Base-by-base conservation (phyloP, 179 eudicot species). In the Pouteria campechiana region DNA sequence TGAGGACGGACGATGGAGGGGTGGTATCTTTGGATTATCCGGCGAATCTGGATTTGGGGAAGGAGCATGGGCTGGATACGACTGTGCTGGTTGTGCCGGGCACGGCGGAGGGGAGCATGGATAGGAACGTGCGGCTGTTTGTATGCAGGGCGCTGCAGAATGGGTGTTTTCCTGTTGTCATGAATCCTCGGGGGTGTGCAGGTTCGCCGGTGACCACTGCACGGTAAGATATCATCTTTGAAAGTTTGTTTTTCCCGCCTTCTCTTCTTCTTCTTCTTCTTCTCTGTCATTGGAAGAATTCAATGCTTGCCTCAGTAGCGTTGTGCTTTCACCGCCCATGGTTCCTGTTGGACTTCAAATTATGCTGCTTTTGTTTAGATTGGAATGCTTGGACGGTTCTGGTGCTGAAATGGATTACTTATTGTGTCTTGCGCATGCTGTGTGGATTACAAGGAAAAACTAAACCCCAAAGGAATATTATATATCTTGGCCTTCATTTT, bases 121-220 rank as follows among this genome's bases (percentile, higher is more conserved):
- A 73, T 27, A 47, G 14, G 27, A 52, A 55, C 46, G 58, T 87
- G 1, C 61, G 44, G 65, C 54, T 33, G n/a, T 77, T 90, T 55
- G 98, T 71, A 18, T 25, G 17, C 41, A 85, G 75, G 33, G 76
- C 84, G 35, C 50, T 87, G 72, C 75, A 54, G 37, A 60, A 62
- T 19, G 98, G 98, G 17, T 57, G 70, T 49, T 90, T 90, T 63
- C 98, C 98, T 5, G 67, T 90, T 34, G 94, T 90, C 29, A 70
- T 90, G 78, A 90, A 90, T 47, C 98, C 98, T 9, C 57, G 98
- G 44, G 98, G 98, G 0, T 90, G 94, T 50, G 87, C 92, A 17
- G 90, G 75, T 34, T 90, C 98, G 1, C 98, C 98, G 0, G 47
- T 90, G 50, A 90, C 94, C 28, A 79, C 94, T 7, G 52, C 98